phyloP scores from a whole-genome alignment of 2,329 filamentous ascomycete species.

The Neodidymelliopsis sp. region DNA sequence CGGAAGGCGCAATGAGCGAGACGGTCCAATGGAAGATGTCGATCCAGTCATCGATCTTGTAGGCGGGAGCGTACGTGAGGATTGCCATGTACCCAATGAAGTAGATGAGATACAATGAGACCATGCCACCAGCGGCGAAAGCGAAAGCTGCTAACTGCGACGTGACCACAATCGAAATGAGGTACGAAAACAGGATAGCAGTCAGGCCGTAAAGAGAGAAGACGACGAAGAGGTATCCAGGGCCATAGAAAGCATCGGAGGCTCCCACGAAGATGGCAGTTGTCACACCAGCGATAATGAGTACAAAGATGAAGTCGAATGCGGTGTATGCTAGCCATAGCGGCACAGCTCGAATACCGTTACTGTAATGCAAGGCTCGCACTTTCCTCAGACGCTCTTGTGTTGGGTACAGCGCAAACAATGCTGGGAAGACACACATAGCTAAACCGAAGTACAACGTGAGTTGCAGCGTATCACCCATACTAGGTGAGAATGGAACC shows the following conservation, averaged over 20 bases:
- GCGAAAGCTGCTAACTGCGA: constrained; percentile 87
- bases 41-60: constrained; percentile 71
- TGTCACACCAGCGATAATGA: constrained; percentile 70
- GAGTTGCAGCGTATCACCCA: constrained; percentile 78
- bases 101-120: constrained; percentile 58
- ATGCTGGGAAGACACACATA: constrained; percentile 79
- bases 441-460: constrained; percentile 83
- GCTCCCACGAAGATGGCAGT: constrained; percentile 73
- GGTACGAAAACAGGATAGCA: constrained; percentile 77
- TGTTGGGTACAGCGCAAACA: constrained; percentile 91
- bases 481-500: constrained; percentile 71
- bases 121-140: constrained; percentile 79
- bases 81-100: constrained; percentile 62
- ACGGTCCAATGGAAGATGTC: constrained; percentile 78
- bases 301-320: constrained; percentile 81
- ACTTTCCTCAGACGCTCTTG: constrained; percentile 80
- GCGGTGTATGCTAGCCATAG: constrained; percentile 83
- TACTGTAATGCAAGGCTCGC: constrained; percentile 86
- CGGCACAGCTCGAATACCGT: constrained; percentile 81
- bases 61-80: constrained; percentile 76
- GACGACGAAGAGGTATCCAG: constrained; percentile 82
- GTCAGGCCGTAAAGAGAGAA: constrained; percentile 83
- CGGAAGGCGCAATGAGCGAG: constrained; percentile 76
- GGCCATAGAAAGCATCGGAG: constrained; percentile 75
- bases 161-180: constrained; percentile 79